Conservation (phyloP, 139 green algal species). For the Yamagishiella unicocca region DNA sequence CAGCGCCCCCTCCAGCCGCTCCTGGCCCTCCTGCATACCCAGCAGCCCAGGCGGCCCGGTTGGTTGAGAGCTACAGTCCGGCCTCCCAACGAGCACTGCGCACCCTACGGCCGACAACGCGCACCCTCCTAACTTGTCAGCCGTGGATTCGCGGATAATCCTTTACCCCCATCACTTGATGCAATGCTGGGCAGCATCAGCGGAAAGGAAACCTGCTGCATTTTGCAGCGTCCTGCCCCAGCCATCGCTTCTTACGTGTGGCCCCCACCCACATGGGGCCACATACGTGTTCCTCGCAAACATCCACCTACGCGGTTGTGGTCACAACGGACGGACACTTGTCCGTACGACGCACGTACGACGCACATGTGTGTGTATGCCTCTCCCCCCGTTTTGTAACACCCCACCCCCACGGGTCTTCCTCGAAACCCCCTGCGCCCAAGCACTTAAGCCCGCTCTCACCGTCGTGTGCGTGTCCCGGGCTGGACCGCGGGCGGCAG, state of each 20-base stretch:
- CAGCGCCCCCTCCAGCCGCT: too few relatives aligned
- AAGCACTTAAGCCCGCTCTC: not conserved
- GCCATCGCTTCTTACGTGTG: not conserved
- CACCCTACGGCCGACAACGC: too few relatives aligned
- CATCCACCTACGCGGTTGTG: not conserved
- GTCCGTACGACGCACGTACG: not conserved
- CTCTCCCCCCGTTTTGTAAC: not conserved
- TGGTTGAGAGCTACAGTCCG: not conserved
- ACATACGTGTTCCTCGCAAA: not conserved
- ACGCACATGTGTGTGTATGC: not conserved
- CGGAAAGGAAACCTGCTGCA: too few relatives aligned
- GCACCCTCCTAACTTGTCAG: too few relatives aligned
- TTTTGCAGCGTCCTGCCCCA: too few relatives aligned
- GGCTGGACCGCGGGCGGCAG: conserved; percentile 22
- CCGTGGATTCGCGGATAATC: too few relatives aligned
- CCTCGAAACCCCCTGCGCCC: not conserved
- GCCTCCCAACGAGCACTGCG: not conserved
- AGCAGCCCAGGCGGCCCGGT: not conserved
- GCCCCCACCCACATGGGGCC: too few relatives aligned
- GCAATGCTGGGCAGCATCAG: too few relatives aligned
- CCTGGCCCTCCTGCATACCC: too few relatives aligned
- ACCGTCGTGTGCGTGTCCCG: conserved; percentile 2
- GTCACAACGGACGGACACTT: not conserved
- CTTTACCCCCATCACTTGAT: too few relatives aligned
- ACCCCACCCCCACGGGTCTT: too few relatives aligned